Conservation (phyloP, 148 eudicot species). For the Hydrangea macrophylla region DNA sequence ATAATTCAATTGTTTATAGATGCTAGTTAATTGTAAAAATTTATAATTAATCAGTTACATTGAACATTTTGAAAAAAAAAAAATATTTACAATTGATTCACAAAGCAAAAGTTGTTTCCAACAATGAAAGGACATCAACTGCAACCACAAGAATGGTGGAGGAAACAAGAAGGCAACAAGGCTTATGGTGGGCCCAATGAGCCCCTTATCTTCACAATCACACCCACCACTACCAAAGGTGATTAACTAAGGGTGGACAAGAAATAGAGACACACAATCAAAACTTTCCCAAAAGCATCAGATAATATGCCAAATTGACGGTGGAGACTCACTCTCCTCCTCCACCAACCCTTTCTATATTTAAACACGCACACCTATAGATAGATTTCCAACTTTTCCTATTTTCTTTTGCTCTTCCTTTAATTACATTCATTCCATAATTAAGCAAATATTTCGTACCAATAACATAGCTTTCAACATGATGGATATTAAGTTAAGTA, state of each 20-base stretch:
- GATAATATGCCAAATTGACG: constrained; percentile 33
- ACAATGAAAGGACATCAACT: background rate
- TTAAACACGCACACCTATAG: background rate
- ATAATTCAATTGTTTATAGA: no score
- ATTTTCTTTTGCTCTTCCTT: background rate
- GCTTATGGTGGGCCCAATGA: constrained; percentile 17
- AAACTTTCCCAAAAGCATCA: constrained; percentile 6
- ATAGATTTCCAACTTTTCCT: background rate
- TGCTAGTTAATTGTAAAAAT: no score
- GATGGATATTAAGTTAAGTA: background rate
- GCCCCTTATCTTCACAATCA: constrained; percentile 19
- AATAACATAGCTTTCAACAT: background rate
- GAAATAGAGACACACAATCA: constrained; percentile 10
- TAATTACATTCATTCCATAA: background rate
- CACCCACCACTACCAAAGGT: constrained; percentile 26
- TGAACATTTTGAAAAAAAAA: no score
- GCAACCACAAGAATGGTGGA: background rate
- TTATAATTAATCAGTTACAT: no score
- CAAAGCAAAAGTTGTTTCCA: background rate
- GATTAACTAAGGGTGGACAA: constrained; percentile 1
- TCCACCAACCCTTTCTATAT: constrained; percentile 25
- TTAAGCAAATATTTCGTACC: constrained; percentile 9
- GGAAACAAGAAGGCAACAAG: background rate
- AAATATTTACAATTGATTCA: no score
- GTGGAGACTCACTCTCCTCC: constrained; percentile 14